Evolutionary conservation across 768 basidiomycete species (phyloP), one percentile per base, ranked within the genome.

Genomic region (Boletus barrowsii): DNA sequence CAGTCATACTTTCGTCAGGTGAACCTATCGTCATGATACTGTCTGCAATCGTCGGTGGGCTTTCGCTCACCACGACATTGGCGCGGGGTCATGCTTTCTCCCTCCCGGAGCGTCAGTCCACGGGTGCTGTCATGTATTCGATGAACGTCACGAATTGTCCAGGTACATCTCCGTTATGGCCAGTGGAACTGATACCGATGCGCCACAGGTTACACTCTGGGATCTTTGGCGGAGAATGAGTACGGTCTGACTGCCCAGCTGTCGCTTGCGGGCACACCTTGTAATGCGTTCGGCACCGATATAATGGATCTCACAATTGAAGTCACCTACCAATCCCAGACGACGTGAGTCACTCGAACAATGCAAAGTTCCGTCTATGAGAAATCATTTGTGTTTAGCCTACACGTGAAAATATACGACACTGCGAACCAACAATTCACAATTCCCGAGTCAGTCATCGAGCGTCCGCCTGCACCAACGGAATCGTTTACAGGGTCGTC

Each of bases 341-440:
- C 79, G 40, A 74, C 78, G 81, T 82, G 56, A 42, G 70, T 64
- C 29, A 7, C 18, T 43, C 41, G 5, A 29, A n/a, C 29, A n/a
- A n/a, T 49, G 10, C 11, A 24, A 11, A 3, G 11, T 15, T 43
- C 3, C 17, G 8, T 36, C 15, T 17, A 5, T 39, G 15, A 33
- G 36, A n/a, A 46, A 24, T 40, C 15, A 0, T 46, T 39, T 49
- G 26, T 6, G 6, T 18, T 14, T 49, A 88, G 87, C 45, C 72
- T 89, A 5, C 88, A 82, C 49, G 84, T 89, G 39, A 81, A 86
- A 56, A 83, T 90, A 13, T 81, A 74, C 59, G 87, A 90, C 65
- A 79, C 79, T 1, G 76, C 71, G 6, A 73, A 82, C 40, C 57
- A 75, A 47, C 89, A 90, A 63, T 91, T 84, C 69, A 82, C 80